These are phyloP conservation scores for Syncephalis fuscata DNA, from an alignment of 371 early-diverging fungal species.

Conservation along the genomic window DNA sequence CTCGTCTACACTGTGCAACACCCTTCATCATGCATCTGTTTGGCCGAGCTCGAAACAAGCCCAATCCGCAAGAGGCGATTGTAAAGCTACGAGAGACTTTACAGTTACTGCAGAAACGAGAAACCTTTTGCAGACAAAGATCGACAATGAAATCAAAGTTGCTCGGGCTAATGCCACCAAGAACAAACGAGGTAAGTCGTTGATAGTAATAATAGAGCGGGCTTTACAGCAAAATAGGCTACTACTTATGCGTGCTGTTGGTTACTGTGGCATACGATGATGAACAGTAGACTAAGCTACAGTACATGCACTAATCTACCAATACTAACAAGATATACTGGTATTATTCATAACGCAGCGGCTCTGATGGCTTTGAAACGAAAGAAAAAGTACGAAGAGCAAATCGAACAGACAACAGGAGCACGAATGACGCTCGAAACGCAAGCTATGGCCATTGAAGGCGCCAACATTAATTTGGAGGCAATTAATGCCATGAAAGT, in stretches of 20 bases:
- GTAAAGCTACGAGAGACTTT: conserved; percentile 76
- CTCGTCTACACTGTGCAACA: conserved; percentile 25
- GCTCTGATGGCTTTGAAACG: conserved; percentile 91
- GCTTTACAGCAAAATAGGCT: no score
- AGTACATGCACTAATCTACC: no score
- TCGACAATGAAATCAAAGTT: conserved; percentile 71
- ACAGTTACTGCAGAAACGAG: conserved; percentile 89
- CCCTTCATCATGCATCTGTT: conserved; percentile 28
- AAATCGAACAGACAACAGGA: conserved; percentile 78
- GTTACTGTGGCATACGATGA: no score
- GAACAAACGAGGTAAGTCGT: conserved; percentile 66
- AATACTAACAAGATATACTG: no score
- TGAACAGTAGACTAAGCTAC: no score
- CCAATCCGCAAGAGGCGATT: conserved; percentile 89
- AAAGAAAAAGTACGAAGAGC: conserved; percentile 72
- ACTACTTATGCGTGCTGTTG: no score
- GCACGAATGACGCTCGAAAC: conserved; percentile 86
- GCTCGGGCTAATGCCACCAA: conserved; percentile 85
- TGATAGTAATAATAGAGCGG: not conserved
- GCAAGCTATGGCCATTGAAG: conserved; percentile 92
- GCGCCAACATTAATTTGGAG: conserved; percentile 89
- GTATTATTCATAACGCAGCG: conserved; percentile 18
- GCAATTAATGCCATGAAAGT: conserved; percentile 91
- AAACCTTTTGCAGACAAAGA: conserved; percentile 71
- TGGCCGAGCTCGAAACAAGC: conserved; percentile 55